Evolutionary conservation across 768 basidiomycete species (phyloP).

Genomic region (Pulveroboletus sp.): DNA sequence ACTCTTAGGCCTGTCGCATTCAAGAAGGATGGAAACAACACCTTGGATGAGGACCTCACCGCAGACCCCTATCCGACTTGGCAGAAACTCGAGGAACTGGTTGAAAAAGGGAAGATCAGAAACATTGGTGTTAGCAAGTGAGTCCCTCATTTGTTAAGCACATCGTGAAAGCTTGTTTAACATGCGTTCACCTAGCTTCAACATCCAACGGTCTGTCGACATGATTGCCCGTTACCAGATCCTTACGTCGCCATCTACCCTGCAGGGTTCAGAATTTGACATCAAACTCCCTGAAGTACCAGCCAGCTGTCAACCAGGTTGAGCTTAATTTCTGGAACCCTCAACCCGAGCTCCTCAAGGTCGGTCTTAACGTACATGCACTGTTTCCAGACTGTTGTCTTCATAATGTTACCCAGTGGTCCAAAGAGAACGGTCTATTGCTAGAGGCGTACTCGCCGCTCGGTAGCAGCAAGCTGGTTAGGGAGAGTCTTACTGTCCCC

Average conservation of each 20-base stretch:
- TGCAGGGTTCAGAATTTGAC: slow-evolving; percentile 56
- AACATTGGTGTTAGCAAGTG: slow-evolving; percentile 86
- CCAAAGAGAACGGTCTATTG: slow-evolving; percentile 57
- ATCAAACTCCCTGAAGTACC: slow-evolving; percentile 53
- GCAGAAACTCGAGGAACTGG: slow-evolving; percentile 74
- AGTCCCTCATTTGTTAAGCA: slow-evolving; percentile 8
- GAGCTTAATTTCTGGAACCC: slow-evolving; percentile 77
- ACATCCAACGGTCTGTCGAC: slow-evolving; percentile 41
- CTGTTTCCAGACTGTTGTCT: background rate
- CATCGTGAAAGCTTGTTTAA: background rate
- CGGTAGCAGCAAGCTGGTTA: slow-evolving; percentile 56
- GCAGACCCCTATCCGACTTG: slow-evolving; percentile 74
- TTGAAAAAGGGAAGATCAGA: slow-evolving; percentile 68
- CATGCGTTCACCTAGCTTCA: slow-evolving; percentile 42
- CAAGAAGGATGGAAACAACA: slow-evolving; percentile 46
- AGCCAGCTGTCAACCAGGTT: slow-evolving; percentile 72
- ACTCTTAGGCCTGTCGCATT: slow-evolving; percentile 59
- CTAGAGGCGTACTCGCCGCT: slow-evolving; percentile 77
- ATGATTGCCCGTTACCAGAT: background rate
- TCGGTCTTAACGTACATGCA: slow-evolving; percentile 19
- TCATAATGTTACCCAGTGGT: slow-evolving; percentile 45
- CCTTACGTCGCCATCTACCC: background rate
- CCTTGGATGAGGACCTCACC: slow-evolving; percentile 53
- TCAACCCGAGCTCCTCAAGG: slow-evolving; percentile 70
- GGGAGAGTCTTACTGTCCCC: slow-evolving; percentile 52